phyloP scores from a whole-genome alignment of 2,329 filamentous ascomycete genomes.

The Achaetomium macrosporum region DNA sequence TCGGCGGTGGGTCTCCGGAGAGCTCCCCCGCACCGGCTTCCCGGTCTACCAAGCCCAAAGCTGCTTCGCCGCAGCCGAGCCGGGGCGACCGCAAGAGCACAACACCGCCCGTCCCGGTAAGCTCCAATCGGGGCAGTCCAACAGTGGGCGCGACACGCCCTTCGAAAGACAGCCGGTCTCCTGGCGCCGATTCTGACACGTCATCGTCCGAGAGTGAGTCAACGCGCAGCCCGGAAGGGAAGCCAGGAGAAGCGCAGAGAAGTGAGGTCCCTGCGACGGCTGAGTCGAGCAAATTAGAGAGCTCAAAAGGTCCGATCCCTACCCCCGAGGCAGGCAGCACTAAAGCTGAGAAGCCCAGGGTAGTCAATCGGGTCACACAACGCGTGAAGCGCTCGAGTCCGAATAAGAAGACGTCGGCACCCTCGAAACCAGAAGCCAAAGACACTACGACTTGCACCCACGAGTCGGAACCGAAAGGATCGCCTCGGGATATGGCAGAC shows the following conservation, averaged over 20 bases:
- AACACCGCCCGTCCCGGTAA: constrained; percentile 1
- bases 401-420: constrained; percentile 7
- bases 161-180: constrained; percentile 1
- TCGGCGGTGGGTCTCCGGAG: constrained; percentile 23
- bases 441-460: neutral
- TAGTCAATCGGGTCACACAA: constrained; percentile 7
- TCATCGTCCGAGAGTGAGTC: constrained; percentile 15
- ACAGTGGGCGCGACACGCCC: constrained; percentile 7
- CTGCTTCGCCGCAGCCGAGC: constrained; percentile 9
- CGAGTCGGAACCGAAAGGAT: neutral
- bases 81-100: constrained; percentile 8
- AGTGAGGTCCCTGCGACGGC: constrained; percentile 1
- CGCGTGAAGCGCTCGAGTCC: neutral
- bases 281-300: constrained; percentile 12
- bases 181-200: constrained; percentile 17
- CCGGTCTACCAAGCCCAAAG: constrained; percentile 22
- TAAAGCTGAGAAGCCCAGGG: constrained; percentile 17
- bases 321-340: constrained; percentile 8
- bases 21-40: constrained; percentile 21
- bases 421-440: neutral
- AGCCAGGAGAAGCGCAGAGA: constrained; percentile 11
- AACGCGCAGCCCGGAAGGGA: constrained; percentile 8
- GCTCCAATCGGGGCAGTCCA: neutral
- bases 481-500: constrained; percentile 10
- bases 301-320: constrained; percentile 19